These are phyloP conservation scores for Salvia splendens DNA, from an alignment of 257 asterid genomes.

Conservation along the genomic window DNA sequence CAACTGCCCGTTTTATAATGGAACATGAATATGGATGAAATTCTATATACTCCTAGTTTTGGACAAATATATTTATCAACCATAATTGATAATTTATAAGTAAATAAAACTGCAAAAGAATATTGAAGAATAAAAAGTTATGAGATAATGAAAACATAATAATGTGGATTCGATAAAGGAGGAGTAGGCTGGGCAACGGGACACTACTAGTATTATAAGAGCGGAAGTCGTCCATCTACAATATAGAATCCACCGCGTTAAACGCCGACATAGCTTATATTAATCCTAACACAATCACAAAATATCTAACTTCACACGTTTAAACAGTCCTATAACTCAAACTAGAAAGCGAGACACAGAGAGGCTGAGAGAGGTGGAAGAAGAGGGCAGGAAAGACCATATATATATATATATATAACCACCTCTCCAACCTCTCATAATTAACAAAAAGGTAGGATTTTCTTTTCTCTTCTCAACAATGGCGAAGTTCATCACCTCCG, in stretches of 20 bases:
- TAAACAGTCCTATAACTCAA: background rate
- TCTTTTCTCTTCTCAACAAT: constrained; percentile 20
- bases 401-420: background rate
- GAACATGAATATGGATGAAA: too few relatives aligned
- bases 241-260: constrained; percentile 12
- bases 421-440: constrained; percentile 4
- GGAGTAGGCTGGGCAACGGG: background rate
- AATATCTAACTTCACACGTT: background rate
- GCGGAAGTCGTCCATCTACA: constrained; percentile 9
- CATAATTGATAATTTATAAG: background rate
- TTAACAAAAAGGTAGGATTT: too few relatives aligned
- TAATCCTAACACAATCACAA: background rate
- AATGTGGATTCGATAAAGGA: background rate
- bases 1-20: too few relatives aligned
- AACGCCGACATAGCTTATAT: background rate
- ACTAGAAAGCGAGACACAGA: background rate
- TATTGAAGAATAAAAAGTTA: too few relatives aligned
- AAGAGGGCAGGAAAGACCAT: too few relatives aligned
- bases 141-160: too few relatives aligned
- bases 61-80: too few relatives aligned
- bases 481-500: constrained; percentile 48
- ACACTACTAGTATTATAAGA: background rate
- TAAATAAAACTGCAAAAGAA: background rate
- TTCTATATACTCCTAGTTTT: too few relatives aligned
- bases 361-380: background rate